Conservation (phyloP, 768 basidiomycete genomes). For the Saitozyma podzolica region DNA sequence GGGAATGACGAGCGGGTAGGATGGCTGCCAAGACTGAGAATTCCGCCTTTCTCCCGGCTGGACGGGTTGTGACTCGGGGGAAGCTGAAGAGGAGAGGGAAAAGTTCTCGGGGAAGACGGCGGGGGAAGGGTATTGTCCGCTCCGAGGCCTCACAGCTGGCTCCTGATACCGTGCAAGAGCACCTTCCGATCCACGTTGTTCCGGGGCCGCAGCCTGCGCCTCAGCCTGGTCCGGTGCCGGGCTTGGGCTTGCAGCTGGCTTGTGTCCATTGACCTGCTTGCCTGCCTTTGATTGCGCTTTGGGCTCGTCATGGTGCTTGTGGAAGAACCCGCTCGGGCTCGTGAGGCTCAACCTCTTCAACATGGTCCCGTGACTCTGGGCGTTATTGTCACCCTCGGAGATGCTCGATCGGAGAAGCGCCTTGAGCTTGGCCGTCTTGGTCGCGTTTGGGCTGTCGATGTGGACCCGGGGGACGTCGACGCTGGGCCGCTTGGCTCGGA, state of each 20-base stretch:
- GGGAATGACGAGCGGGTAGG: slow-evolving; percentile 34
- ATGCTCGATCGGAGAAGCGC: slow-evolving; percentile 16
- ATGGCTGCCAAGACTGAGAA: slow-evolving; percentile 27
- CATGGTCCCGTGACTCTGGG: background rate
- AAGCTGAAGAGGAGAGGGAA: slow-evolving; percentile 24
- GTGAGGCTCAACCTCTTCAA: slow-evolving; percentile 1
- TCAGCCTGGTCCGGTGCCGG: background rate
- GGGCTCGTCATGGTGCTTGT: slow-evolving; percentile 2
- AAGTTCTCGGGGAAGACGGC: slow-evolving; percentile 32
- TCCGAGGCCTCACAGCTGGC: slow-evolving; percentile 14
- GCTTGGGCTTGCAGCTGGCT: slow-evolving; percentile 1
- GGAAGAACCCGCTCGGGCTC: slow-evolving; percentile 10
- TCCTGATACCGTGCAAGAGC: slow-evolving; percentile 19
- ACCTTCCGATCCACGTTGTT: background rate
- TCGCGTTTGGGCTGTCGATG: slow-evolving; percentile 1
- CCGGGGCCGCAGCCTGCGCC: too few relatives aligned
- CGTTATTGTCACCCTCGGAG: slow-evolving; percentile 7
- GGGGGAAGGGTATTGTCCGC: slow-evolving; percentile 21
- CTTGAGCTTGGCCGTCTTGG: slow-evolving; percentile 27
- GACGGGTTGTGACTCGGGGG: slow-evolving; percentile 16
- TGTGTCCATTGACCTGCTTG: slow-evolving; percentile 8
- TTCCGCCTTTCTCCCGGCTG: slow-evolving; percentile 10
- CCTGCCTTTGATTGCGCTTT: background rate
- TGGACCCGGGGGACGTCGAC: slow-evolving; percentile 7
- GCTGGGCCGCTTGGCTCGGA: slow-evolving; percentile 15